Base-by-base conservation (phyloP, 805 yeast genomes). In the Ogataea nonfermentans region DNA sequence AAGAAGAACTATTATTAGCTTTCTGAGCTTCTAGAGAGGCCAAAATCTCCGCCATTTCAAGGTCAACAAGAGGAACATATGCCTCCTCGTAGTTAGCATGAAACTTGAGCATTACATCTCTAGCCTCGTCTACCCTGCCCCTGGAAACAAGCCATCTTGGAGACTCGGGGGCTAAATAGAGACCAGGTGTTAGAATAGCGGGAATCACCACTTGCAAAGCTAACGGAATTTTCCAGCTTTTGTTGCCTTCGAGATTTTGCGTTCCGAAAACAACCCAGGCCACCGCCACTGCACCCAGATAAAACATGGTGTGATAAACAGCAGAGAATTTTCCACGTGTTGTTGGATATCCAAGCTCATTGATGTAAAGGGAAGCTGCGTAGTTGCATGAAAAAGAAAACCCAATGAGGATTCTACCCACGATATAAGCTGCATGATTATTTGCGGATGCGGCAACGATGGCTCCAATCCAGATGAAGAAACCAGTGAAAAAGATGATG, bases 261-360 rank as follows among this genome's bases (percentile, higher is more conserved):
- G 71, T 65, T 32, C 71, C 72, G 40, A 62, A 68, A 8, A 70
- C 64, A 30, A 64, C 62, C 71, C 71, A 66, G 9, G 73, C 68
- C 6, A 70, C 70, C 30, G 67, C 45, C 29, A 64, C 43, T 10
- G 72, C 68, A 8, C 73, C 74, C 29, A 67, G 52, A 37, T 65
- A 65, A 66, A 69, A 68, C 45, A 67, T 63, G 12, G 65, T 55
- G 41, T 68, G 67, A 51, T 65, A 68, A 22, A 57, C 59, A 22
- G 66, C 58, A 24, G 66, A 56, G 26, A 54, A 50, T 28, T 46
- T 48, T 16, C 54, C 53, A 48, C 66, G 52, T 30, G 59, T 57
- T 6, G 56, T 49, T 7, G 73, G 72, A 46, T 44, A 67, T 2
- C 69, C 53, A 20, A 68, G 41, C 43, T 69, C 74, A 38, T 42